Conservation (phyloP, 2,329 filamentous ascomycete genomes). For the Calonectria montana region DNA sequence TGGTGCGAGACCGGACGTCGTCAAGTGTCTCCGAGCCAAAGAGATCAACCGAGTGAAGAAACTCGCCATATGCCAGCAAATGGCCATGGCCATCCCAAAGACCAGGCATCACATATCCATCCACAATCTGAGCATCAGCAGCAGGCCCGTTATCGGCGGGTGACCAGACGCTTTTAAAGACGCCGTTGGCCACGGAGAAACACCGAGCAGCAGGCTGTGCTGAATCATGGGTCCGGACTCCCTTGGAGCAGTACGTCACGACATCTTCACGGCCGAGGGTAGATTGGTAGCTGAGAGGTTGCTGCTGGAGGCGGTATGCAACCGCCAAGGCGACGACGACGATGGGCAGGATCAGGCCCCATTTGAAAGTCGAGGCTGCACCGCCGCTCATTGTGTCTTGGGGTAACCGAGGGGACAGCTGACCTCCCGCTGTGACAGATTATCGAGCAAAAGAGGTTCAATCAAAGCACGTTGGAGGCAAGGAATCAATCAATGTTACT, state of each 20-base stretch:
- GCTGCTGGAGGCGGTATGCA: slow-evolving; percentile 43
- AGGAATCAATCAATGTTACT: neutral
- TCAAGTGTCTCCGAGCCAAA: slow-evolving; percentile 68
- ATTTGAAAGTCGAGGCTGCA: slow-evolving; percentile 34
- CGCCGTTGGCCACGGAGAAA: slow-evolving; percentile 65
- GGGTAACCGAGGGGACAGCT: neutral
- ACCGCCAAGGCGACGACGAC: slow-evolving; percentile 48
- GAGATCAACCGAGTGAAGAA: slow-evolving; percentile 73
- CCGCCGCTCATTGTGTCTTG: slow-evolving; percentile 25
- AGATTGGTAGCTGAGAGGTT: slow-evolving; percentile 31
- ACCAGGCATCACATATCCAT: slow-evolving; percentile 71
- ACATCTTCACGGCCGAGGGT: slow-evolving; percentile 7
- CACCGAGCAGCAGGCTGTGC: slow-evolving; percentile 58
- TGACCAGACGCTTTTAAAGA: slow-evolving; percentile 62
- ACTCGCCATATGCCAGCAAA: slow-evolving; percentile 74
- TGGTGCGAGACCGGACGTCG: slow-evolving; percentile 65
- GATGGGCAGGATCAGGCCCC: slow-evolving; percentile 46
- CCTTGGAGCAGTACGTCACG: slow-evolving; percentile 53
- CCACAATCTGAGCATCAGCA: slow-evolving; percentile 39
- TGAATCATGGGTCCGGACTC: slow-evolving; percentile 51
- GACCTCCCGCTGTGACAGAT: neutral
- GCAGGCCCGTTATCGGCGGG: slow-evolving; percentile 36
- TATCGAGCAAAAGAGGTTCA: neutral
- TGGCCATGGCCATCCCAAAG: slow-evolving; percentile 80
- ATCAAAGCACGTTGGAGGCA: neutral